Conservation (phyloP, 345 rosid genomes). For the Excoecaria agallocha region DNA sequence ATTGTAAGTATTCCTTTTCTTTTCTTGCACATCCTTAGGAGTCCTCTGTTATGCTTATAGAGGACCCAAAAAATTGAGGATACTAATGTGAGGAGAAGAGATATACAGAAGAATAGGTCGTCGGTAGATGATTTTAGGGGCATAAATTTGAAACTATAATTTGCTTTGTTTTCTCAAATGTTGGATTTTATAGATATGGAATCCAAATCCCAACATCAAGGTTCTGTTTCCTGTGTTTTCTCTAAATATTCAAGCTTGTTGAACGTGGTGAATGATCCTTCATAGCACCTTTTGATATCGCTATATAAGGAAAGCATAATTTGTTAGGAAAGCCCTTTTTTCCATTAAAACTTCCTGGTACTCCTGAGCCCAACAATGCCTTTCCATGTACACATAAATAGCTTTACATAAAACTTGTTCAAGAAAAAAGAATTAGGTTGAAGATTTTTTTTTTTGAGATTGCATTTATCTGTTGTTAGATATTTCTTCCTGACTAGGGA, state of each 20-base stretch:
- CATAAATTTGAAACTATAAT: neutral
- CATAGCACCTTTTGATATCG: neutral
- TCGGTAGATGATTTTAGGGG: neutral
- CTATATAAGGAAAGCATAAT: neutral
- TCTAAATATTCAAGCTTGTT: neutral
- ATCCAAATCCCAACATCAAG: neutral
- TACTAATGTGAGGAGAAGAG: neutral
- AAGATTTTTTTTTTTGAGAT: neutral
- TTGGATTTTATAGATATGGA: neutral
- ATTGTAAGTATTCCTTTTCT: slow-evolving; percentile 52
- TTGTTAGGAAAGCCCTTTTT: too few relatives aligned
- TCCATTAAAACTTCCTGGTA: neutral
- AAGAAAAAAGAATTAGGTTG: neutral
- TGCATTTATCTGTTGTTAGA: neutral
- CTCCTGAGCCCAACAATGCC: neutral
- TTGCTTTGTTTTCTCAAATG: neutral
- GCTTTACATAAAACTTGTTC: neutral
- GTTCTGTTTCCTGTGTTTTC: neutral
- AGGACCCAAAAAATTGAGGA: neutral
- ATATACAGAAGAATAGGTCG: neutral
- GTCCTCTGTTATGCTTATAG: neutral
- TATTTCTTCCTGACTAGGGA: neutral
- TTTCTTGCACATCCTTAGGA: neutral
- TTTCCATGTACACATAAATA: neutral
- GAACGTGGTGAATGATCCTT: neutral